Evolutionary conservation across 306 rosid species (phyloP).

Genomic region (Medicago arabica): DNA sequence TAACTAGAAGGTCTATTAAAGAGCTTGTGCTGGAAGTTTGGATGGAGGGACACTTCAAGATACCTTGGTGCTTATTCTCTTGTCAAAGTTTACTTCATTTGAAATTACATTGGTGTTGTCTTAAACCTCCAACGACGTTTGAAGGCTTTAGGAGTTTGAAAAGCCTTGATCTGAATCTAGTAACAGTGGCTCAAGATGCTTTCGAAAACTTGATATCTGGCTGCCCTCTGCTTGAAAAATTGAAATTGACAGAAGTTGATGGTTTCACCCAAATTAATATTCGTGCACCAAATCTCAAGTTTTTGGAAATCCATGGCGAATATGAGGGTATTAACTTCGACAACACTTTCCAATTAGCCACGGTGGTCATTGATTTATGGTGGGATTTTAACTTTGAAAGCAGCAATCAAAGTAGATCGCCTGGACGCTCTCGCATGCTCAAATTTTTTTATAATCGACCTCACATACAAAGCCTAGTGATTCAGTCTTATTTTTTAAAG

Average conservation of each 20-base stretch:
- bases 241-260: not conserved
- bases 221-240: not conserved
- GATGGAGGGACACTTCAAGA: not conserved
- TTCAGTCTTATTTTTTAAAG: not conserved
- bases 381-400: too few species aligned
- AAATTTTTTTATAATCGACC: not conserved
- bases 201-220: not conserved
- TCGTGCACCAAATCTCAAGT: not conserved
- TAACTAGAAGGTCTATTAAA: not conserved
- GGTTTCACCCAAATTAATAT: not conserved
- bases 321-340: not conserved
- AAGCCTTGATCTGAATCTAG: not conserved
- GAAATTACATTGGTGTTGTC: not conserved
- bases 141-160: not conserved
- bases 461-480: not conserved
- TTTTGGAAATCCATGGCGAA: not conserved
- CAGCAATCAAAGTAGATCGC: not conserved
- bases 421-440: not conserved
- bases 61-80: not conserved
- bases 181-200: not conserved
- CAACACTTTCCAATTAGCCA: not conserved
- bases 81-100: not conserved
- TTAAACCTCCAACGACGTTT: slow-evolving; percentile 18
- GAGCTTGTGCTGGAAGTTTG: not conserved
- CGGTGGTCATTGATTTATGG: not conserved